These are phyloP conservation scores for Vigna unguiculata DNA, from an alignment of 306 rosid genomes.

Conservation along the genomic window DNA sequence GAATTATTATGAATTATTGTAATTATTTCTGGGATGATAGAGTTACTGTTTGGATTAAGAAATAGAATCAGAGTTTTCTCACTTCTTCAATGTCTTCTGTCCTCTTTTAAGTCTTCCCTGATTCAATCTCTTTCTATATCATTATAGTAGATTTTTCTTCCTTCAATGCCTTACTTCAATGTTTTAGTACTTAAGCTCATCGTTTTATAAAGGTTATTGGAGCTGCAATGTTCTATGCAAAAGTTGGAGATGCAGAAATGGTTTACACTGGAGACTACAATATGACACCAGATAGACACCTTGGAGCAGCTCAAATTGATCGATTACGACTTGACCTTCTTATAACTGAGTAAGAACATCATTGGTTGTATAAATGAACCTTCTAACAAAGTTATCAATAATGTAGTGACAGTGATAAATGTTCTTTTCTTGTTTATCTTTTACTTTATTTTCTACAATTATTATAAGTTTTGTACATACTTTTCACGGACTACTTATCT, in stretches of 20 bases:
- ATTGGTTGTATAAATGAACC: conserved; percentile 19
- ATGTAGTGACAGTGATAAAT: conserved; percentile 32
- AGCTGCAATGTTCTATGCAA: conserved; percentile 97
- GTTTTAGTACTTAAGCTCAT: conserved; percentile 26
- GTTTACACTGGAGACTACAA: conserved; percentile 97
- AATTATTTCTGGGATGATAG: no score
- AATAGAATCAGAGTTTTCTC: no score
- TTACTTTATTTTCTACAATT: conserved; percentile 18
- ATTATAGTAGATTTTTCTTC: conserved; percentile 3
- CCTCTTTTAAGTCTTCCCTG: no score
- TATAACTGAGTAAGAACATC: conserved; percentile 76
- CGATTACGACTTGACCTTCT: conserved; percentile 87
- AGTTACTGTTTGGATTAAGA: no score
- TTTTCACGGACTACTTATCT: conserved; percentile 4
- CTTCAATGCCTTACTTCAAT: conserved; percentile 32
- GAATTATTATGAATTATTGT: no score
- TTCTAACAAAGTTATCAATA: conserved; percentile 2
- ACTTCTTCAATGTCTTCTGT: no score
- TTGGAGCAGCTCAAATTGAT: conserved; percentile 97
- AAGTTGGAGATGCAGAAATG: conserved; percentile 86
- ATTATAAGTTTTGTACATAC: conserved; percentile 3
- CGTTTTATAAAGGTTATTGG: conserved; percentile 77
- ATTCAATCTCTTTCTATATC: no score
- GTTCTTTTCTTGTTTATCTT: conserved; percentile 6
- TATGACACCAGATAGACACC: conserved; percentile 98